A percentile compares a stretch with the other conserved stretches of the same genome.
These are phyloP conservation scores for Globisporangium radiosum DNA, from an alignment of 352 stramenopile species.

Conservation along the genomic window DNA sequence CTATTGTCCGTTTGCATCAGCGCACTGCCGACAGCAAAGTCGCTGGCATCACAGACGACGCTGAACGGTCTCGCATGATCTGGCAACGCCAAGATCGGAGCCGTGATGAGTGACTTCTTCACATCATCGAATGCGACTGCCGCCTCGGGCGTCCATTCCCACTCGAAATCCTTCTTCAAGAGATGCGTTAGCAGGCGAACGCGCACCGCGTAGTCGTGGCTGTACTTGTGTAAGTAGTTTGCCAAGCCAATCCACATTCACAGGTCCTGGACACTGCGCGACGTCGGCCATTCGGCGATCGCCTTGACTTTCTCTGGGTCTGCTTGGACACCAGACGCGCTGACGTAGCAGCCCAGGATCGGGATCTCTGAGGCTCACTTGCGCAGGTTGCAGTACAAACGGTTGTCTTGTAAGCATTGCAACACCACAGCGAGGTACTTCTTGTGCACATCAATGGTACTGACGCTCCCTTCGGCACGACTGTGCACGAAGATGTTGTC, in stretches of 20 bases:
- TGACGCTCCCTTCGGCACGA: background rate
- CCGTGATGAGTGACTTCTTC: slow-evolving; percentile 1
- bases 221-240: slow-evolving; percentile 14
- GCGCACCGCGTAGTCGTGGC: background rate
- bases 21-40: background rate
- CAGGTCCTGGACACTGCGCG: slow-evolving; percentile 7
- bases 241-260: slow-evolving; percentile 13
- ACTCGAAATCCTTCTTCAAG: slow-evolving; percentile 9
- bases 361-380: background rate
- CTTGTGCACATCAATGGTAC: background rate
- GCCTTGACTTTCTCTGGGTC: slow-evolving; percentile 17
- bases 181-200: background rate
- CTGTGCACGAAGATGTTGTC: background rate
- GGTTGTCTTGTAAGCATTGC: background rate
- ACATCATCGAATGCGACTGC: slow-evolving; percentile 6
- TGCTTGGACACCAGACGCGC: background rate
- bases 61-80: background rate
- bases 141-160: background rate
- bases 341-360: background rate
- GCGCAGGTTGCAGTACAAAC: background rate
- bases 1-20: background rate
- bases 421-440: background rate
- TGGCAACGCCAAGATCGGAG: background rate
- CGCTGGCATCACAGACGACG: background rate
- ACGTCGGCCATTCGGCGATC: slow-evolving; percentile 10